A percentile compares a stretch with the other conserved stretches of the same genome.
These are phyloP conservation scores for Gonapodya sp. DNA, from an alignment of 192 early-diverging fungal species.

Conservation along the genomic window DNA sequence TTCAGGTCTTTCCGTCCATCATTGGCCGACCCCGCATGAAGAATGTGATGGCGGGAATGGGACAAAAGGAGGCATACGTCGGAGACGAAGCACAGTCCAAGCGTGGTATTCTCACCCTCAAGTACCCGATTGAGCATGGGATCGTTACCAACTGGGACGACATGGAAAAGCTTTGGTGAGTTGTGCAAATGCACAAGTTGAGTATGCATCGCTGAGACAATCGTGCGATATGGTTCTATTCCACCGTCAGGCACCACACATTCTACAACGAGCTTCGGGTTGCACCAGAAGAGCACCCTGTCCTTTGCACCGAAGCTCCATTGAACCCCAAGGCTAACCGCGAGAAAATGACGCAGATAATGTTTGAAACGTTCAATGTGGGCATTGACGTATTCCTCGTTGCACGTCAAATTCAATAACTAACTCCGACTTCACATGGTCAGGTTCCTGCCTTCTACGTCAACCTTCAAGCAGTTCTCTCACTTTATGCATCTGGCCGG, in stretches of 20 bases:
- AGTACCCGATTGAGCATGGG: slow-evolving; percentile 87
- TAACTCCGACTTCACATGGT: no score
- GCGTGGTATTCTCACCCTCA: slow-evolving; percentile 78
- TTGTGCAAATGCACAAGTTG: no score
- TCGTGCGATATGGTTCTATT: no score
- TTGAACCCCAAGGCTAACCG: slow-evolving; percentile 98
- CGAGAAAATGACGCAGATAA: slow-evolving; percentile 99
- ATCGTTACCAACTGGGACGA: slow-evolving; percentile 92
- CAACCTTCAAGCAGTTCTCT: slow-evolving; percentile 91
- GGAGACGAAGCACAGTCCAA: slow-evolving; percentile 88
- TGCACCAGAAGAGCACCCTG: slow-evolving; percentile 95
- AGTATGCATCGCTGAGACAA: no score
- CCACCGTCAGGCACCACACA: no score
- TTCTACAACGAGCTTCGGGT: slow-evolving; percentile 98
- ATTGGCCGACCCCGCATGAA: no score
- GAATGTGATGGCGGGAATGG: slow-evolving; percentile 90
- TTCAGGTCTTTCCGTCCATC: slow-evolving; percentile 50
- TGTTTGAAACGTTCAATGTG: slow-evolving; percentile 99
- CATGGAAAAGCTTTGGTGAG: slow-evolving; percentile 95
- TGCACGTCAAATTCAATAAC: no score
- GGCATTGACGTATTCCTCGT: no score
- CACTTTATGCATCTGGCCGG: slow-evolving; percentile 93
- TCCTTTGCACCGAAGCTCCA: slow-evolving; percentile 91
- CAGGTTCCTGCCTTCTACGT: slow-evolving; percentile 97
- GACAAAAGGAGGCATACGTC: slow-evolving; percentile 84